Base-by-base conservation (phyloP, 2,329 filamentous ascomycete genomes). In the Nothomitra cinnamomea region DNA sequence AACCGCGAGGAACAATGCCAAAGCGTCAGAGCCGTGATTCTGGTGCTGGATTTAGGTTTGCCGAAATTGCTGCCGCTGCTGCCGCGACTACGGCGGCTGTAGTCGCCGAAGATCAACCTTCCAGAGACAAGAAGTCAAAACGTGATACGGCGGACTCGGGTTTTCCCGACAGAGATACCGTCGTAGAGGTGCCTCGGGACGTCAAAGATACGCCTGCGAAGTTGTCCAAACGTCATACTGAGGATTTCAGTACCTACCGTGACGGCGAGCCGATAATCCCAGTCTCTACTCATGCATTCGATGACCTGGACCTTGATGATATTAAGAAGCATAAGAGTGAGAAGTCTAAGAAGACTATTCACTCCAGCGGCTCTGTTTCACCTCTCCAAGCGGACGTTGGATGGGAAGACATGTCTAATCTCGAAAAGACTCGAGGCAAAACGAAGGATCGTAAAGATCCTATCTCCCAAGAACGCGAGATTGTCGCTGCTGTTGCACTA, bases 121-220 rank as follows among this genome's bases (percentile, higher is more conserved):
- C 66, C 41, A 73, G 69, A 61, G 72, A 69, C 53, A 73, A 72
- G 55, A 73, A 65, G 55, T 72, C 70, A 4, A 69, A 63, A 58
- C 65, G 70, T 36, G 64, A 69, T 32, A 57, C 52, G 21, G 69
- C 38, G 69, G 72, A 51, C 28, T 32, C 4, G 5, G 28, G 28
- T 32, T 32, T 10, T 4, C 28, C 5, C 10, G 28, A 32, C 28
- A 4, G 70, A 72, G 53, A 64, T 62, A 32, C 63, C 61, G 3
- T 72, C 70, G 22, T 60, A 67, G 3, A 60, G 64, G 2, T 71
- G 71, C 3, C 63, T 65, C 3, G 28, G 5, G 28, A 32, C 5
- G 63, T 69, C 19, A 65, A 32, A 32, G 28, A 32, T 4, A 4
- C 28, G 10, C 5, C 28, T 5, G 10, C 28, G 5, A 32, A 32